Base-by-base conservation (phyloP, 2,329 filamentous ascomycete species). In the Venturia nashicola region DNA sequence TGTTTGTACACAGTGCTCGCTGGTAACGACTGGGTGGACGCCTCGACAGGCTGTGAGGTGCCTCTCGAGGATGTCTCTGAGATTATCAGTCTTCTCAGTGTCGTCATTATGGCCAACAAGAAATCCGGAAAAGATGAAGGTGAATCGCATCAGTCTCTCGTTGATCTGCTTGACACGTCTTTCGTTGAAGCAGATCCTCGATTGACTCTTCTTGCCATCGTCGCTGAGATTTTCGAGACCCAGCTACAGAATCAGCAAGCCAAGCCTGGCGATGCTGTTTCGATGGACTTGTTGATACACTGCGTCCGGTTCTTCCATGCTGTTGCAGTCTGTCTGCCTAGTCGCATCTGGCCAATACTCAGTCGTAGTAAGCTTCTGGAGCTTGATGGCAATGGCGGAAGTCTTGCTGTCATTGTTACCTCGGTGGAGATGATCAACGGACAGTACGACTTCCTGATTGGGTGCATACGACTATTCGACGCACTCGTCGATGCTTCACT, bases 301-400 rank as follows among this genome's bases (percentile, higher is more conserved):
- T 96, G 91, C 72, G 76, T 92, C 27, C 87, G 91, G 62, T 97
- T 97, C 70, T 78, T 96, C 44, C 83, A 88, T 68, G 85, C 87
- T 2, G 77, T 95, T 20, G 75, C 94, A 34, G 80, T 82, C 11
- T 69, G 88, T n/a, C 84, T 88, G 61, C 93, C 94, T 0, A 89
- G 88, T 64, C 83, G 92, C 65, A 86, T 96, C 6, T 97, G 94
- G 92, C 91, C 93, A 3, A 90, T 93, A 72, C 82, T 99, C 69
- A 85, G 87, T 3, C 86, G 90, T 65, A 95, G 90, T 72, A 85
- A 87, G 67, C 78, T 99, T 20, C 80, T 99, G 57, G 88, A 89
- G 68, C 83, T 86, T 6, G 87, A 91, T 68, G 86, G 89, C 11
- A 87, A 86, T 67, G 86, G 86, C 16, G 90, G 91, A 12, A 86